Conservation (phyloP, 129 eudicot species). For the sunflower (Helianthus annuus) region DNA sequence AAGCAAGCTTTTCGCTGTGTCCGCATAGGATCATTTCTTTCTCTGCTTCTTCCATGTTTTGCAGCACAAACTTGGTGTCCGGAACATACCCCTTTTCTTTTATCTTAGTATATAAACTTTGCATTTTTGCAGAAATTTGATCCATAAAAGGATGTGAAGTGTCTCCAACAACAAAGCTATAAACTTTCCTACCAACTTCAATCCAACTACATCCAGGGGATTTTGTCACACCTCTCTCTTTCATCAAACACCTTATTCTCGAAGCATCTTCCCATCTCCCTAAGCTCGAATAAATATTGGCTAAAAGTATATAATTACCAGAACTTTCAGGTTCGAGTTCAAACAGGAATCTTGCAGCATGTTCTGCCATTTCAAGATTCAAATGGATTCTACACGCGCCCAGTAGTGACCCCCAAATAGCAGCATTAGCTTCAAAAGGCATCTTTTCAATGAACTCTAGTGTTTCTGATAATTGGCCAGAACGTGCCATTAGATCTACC, state of each 20-base stretch:
- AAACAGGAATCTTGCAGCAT: conserved; percentile 39
- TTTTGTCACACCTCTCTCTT: conserved; percentile 32
- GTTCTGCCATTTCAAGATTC: conserved; percentile 44
- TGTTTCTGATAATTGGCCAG: conserved; percentile 35
- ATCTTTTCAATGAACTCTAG: conserved; percentile 39
- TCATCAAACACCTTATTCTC: conserved; percentile 40
- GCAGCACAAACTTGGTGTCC: conserved; percentile 40
- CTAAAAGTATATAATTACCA: conserved; percentile 43
- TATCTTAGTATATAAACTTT: conserved; percentile 21
- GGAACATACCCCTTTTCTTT: conserved; percentile 45
- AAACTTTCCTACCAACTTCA: conserved; percentile 41
- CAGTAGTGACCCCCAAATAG: conserved; percentile 44
- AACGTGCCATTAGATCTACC: conserved; percentile 45
- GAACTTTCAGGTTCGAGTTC: conserved; percentile 38
- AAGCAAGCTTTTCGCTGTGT: conserved; percentile 50
- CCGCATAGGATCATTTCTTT: conserved; percentile 37
- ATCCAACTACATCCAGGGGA: conserved; percentile 49
- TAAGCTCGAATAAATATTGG: conserved; percentile 41
- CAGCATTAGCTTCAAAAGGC: conserved; percentile 49
- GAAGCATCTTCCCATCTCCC: conserved; percentile 45
- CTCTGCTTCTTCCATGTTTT: conserved; percentile 41
- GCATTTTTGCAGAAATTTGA: conserved; percentile 27
- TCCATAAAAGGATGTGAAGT: conserved; percentile 38
- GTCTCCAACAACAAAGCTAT: conserved; percentile 41
- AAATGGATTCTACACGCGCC: conserved; percentile 46